Conservation (phyloP, 208 protist species). For the Crithidia mellificae region DNA sequence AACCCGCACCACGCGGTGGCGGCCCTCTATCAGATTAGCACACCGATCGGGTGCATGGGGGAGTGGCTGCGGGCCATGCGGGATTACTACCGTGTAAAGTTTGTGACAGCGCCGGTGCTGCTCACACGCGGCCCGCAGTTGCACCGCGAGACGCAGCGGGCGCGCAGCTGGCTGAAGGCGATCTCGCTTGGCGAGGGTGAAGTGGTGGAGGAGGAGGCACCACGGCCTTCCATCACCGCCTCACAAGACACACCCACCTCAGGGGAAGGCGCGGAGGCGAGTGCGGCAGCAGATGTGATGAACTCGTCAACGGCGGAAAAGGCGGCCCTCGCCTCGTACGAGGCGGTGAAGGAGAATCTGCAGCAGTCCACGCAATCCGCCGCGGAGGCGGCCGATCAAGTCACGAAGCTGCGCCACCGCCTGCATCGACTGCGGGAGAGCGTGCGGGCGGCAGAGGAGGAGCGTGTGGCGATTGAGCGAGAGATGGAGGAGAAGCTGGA, state of each 20-base stretch:
- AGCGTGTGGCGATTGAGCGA: conserved; percentile 36
- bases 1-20: conserved; percentile 48
- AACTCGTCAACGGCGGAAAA: too few relatives aligned
- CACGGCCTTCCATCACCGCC: too few relatives aligned
- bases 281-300: too few relatives aligned
- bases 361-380: conserved; percentile 13
- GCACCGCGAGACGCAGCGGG: conserved; percentile 4
- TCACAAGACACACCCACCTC: too few relatives aligned
- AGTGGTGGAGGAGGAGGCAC: background rate
- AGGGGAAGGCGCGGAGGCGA: too few relatives aligned
- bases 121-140: conserved; percentile 17
- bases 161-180: conserved; percentile 13
- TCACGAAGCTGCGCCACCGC: conserved; percentile 52
- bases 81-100: conserved; percentile 61
- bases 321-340: conserved; percentile 16
- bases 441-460: conserved; percentile 35
- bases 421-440: conserved; percentile 54
- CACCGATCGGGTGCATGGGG: conserved; percentile 61
- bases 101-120: conserved; percentile 51
- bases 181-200: conserved; percentile 11
- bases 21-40: conserved; percentile 44
- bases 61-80: conserved; percentile 65
- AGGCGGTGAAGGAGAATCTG: conserved; percentile 23
- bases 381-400: conserved; percentile 9
- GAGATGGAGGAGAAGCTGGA: conserved; percentile 37